Evolutionary conservation across 2,329 filamentous ascomycete genomes (phyloP).

Genomic region (Dothidotthia symphoricarpi): DNA sequence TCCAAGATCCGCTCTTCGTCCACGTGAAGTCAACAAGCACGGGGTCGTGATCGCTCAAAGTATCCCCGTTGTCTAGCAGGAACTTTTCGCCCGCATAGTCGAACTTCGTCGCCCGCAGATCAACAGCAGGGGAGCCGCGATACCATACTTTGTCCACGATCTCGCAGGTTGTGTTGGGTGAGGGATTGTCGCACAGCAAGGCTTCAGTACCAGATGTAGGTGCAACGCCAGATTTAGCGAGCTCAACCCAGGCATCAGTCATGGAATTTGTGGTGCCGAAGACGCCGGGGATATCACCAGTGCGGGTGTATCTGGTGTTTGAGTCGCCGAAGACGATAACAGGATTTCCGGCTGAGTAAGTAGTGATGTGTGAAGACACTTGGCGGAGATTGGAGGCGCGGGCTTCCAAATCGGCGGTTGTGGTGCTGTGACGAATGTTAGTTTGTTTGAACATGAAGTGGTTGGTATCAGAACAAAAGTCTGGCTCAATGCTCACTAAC

Average conservation of each 20-base stretch:
- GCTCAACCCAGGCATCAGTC: constrained; percentile 60
- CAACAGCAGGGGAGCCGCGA: constrained; percentile 51
- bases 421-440: constrained; percentile 34
- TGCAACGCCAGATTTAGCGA: constrained; percentile 38
- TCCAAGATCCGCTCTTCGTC: constrained; percentile 11
- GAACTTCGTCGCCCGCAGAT: constrained; percentile 51
- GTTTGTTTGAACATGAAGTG: background rate
- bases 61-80: constrained; percentile 55
- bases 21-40: constrained; percentile 55
- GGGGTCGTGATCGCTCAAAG: constrained; percentile 65
- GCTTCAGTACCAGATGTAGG: constrained; percentile 27
- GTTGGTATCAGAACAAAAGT: no score
- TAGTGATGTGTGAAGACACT: constrained; percentile 57
- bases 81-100: constrained; percentile 59
- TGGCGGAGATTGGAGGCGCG: constrained; percentile 61
- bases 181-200: constrained; percentile 58
- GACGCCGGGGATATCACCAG: constrained; percentile 53
- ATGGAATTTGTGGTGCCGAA: constrained; percentile 55
- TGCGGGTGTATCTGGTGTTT: constrained; percentile 63
- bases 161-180: constrained; percentile 56
- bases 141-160: constrained; percentile 67
- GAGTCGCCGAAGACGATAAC: constrained; percentile 65
- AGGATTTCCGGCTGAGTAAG: constrained; percentile 58
- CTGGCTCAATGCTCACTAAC: constrained; percentile 18
- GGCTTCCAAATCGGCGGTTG: constrained; percentile 54